phyloP scores from a whole-genome alignment of 495 filamentous ascomycete species.

The Aspergillus panamensis region DNA sequence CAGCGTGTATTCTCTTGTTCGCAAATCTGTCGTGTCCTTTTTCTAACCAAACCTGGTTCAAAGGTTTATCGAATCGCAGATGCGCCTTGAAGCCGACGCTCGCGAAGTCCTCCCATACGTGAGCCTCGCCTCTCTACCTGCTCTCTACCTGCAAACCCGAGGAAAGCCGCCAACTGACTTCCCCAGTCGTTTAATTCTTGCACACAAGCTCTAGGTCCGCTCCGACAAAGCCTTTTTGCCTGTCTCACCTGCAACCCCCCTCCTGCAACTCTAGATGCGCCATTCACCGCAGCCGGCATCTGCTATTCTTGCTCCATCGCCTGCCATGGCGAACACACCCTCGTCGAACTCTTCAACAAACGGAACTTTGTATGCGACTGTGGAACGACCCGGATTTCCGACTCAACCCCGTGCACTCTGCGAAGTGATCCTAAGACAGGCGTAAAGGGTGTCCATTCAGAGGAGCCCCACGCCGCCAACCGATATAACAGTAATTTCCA shows the following conservation, averaged over 20 bases:
- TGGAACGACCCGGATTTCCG: constrained; percentile 76
- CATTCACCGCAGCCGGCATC: constrained; percentile 75
- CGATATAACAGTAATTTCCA: constrained; percentile 93
- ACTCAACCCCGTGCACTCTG: constrained; percentile 68
- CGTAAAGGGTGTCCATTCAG: constrained; percentile 72
- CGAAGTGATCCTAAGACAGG: constrained; percentile 71
- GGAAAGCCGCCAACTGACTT: constrained; percentile 12
- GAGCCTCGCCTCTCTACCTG: constrained; percentile 23
- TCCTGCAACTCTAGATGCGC: constrained; percentile 52
- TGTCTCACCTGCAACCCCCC: constrained; percentile 92
- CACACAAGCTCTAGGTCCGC: constrained; percentile 78
- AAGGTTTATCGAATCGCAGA: constrained; percentile 85
- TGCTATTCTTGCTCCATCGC: constrained; percentile 97
- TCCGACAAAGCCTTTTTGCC: constrained; percentile 83
- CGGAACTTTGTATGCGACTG: constrained; percentile 96
- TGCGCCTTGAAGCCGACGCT: constrained; percentile 88
- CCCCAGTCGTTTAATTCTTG: constrained; percentile 83
- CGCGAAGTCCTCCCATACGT: constrained; percentile 93
- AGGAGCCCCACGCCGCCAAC: constrained; percentile 68
- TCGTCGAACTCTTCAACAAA: constrained; percentile 96
- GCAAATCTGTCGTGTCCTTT: not conserved
- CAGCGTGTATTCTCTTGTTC: too few species aligned
- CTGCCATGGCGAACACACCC: constrained; percentile 90
- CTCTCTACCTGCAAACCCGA: constrained; percentile 10
- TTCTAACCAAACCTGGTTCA: not conserved